These are phyloP conservation scores for Fusarium illudens DNA, from an alignment of 2,329 filamentous ascomycete species.

Conservation along the genomic window DNA sequence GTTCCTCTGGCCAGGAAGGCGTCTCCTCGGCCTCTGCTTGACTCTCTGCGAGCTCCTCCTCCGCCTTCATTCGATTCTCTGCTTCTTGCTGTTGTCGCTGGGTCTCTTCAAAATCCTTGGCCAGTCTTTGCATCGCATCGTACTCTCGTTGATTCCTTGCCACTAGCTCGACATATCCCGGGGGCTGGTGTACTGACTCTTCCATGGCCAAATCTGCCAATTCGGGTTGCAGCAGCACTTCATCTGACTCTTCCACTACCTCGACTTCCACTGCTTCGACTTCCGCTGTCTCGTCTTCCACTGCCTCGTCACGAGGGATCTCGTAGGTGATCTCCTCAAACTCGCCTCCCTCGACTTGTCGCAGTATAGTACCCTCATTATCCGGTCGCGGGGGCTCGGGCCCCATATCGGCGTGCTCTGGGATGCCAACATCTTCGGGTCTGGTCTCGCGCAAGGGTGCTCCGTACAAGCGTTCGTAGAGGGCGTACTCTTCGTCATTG, in stretches of 20 bases:
- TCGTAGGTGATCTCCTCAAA: slow-evolving; percentile 69
- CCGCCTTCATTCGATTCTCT: slow-evolving; percentile 42
- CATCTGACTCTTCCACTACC: slow-evolving; percentile 38
- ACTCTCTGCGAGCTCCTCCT: slow-evolving; percentile 45
- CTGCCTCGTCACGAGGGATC: slow-evolving; percentile 29
- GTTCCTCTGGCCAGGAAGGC: slow-evolving; percentile 44
- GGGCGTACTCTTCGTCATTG: slow-evolving; percentile 71
- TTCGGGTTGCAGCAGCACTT: background rate
- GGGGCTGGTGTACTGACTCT: slow-evolving; percentile 40
- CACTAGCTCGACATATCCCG: slow-evolving; percentile 56
- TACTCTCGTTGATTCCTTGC: slow-evolving; percentile 65
- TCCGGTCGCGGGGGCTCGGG: slow-evolving; percentile 25
- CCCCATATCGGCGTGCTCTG: slow-evolving; percentile 51
- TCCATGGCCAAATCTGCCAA: slow-evolving; percentile 30
- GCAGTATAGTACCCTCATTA: slow-evolving; percentile 58
- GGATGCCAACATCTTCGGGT: slow-evolving; percentile 66
- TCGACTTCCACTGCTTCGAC: slow-evolving; percentile 16
- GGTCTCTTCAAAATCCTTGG: slow-evolving; percentile 64
- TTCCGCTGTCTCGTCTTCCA: slow-evolving; percentile 18
- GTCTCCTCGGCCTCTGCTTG: slow-evolving; percentile 41
- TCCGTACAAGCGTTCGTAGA: slow-evolving; percentile 86
- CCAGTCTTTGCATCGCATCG: slow-evolving; percentile 62
- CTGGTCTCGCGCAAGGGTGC: slow-evolving; percentile 70
- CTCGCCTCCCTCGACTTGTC: slow-evolving; percentile 63
- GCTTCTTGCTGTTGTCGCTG: slow-evolving; percentile 47